Evolutionary conservation across 140 eudicot species (phyloP).

Genomic region (Flaveria floridana): DNA sequence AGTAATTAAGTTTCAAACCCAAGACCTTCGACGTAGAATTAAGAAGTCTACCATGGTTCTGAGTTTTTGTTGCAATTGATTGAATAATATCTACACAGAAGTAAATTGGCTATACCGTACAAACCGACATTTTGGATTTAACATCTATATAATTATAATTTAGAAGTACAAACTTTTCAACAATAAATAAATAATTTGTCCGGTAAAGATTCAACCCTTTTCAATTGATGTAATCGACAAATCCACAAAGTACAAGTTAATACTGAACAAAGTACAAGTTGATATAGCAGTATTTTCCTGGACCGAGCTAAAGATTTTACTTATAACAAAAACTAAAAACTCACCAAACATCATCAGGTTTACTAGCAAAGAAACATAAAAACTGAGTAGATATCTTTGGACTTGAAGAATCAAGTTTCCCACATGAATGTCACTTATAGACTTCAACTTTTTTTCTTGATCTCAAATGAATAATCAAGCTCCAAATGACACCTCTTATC

Average conservation of each 20-base stretch:
- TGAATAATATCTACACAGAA: too few species aligned
- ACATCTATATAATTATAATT: not conserved
- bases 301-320: slow-evolving; percentile 19
- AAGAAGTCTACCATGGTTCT: too few species aligned
- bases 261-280: slow-evolving; percentile 22
- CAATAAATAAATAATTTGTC: not conserved
- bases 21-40: too few species aligned
- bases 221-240: not conserved
- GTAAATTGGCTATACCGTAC: too few species aligned
- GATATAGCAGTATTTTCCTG: slow-evolving; percentile 3
- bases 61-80: too few species aligned
- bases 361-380: slow-evolving; percentile 7
- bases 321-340: slow-evolving; percentile 12
- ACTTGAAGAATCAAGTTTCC: slow-evolving; percentile 17
- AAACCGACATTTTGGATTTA: too few species aligned
- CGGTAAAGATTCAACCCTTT: not conserved
- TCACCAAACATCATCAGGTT: slow-evolving; percentile 30
- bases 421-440: slow-evolving; percentile 18
- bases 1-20: too few species aligned
- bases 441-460: slow-evolving; percentile 48
- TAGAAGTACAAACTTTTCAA: not conserved
- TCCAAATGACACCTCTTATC: slow-evolving; percentile 77
- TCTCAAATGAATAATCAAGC: slow-evolving; percentile 77
- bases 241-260: slow-evolving; percentile 30
- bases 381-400: slow-evolving; percentile 10